Base-by-base conservation (phyloP, 73 alveolate genomes). In the Paramecium biaurelia region DNA sequence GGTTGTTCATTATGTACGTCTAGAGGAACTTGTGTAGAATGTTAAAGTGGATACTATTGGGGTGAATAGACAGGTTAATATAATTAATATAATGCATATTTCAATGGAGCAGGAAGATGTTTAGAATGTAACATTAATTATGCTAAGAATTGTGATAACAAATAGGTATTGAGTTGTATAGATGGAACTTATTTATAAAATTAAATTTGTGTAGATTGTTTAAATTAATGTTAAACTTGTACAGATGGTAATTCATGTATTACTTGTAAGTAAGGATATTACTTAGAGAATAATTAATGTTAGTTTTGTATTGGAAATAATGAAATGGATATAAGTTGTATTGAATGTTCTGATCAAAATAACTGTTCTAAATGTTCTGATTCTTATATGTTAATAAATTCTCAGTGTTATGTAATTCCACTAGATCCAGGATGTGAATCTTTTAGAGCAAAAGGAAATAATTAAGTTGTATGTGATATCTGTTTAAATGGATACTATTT, bases 31-130 rank as follows among this genome's bases (percentile, higher is more conserved):
- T 74, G 87, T 74, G 18, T 74, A 28, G 45, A 23, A 28, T 74
- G 87, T 41, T 6, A 74, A 32, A 34, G 57, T 37, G 87, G 87
- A 34, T 74, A 74, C 15, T 74, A 14, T 74, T 74, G 87, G 87
- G 58, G 37, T 74, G 59, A 28, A 34, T 12, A 34, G 15, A n/a
- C 63, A 34, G 37, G 37, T 74, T 28, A 34, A 41, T 30, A 67
- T 67, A 74, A 20, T 34, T 14, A 37, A 74, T 37, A 41, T 32
- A 41, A 20, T 41, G 37, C 57, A 15, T 74, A 74, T 41, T 37
- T 41, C 18, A 37, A 74, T 74, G 87, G 87, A 34, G 87, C 87
- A 37, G 87, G 68, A 21, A 41, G 21, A 37, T 74, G 87, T 5
- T 14, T 28, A 12, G 2, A 28, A 37, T 74, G 87, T 37, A 37